A percentile compares a stretch with the other conserved stretches of the same genome.
Conservation (phyloP, 768 basidiomycete genomes). For the Trametes elegans region DNA sequence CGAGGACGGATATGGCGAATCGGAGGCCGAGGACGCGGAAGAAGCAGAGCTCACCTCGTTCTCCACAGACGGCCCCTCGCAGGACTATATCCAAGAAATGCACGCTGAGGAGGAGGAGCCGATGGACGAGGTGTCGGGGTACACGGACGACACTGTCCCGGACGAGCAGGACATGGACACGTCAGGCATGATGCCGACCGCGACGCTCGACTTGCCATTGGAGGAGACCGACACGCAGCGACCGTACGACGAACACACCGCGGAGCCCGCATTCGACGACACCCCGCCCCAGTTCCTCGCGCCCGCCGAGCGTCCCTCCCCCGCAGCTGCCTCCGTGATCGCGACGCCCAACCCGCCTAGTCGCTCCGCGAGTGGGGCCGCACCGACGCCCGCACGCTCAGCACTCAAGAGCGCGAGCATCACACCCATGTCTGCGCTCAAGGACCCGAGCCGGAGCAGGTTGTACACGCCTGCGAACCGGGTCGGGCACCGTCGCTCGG, state of each 20-base stretch:
- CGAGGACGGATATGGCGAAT: slow-evolving; percentile 45
- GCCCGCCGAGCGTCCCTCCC: slow-evolving; percentile 2
- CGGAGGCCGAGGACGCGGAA: slow-evolving; percentile 54
- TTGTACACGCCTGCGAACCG: slow-evolving; percentile 55
- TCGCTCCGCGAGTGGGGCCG: slow-evolving; percentile 16
- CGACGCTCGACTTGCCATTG: slow-evolving; percentile 17
- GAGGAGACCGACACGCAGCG: not conserved
- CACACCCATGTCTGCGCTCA: slow-evolving; percentile 59
- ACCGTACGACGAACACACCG: slow-evolving; percentile 2
- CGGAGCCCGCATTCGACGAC: slow-evolving; percentile 23
- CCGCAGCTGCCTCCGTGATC: not conserved
- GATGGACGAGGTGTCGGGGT: slow-evolving; percentile 12
- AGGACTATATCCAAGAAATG: slow-evolving; percentile 47
- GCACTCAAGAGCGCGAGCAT: slow-evolving; percentile 43
- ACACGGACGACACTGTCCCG: slow-evolving; percentile 42
- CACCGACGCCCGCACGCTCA: slow-evolving; percentile 37
- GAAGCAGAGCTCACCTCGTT: slow-evolving; percentile 70
- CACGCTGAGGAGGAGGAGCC: slow-evolving; percentile 32
- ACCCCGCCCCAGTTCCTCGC: slow-evolving; percentile 25
- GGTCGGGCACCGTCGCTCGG: slow-evolving; percentile 67
- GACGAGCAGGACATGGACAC: slow-evolving; percentile 37
- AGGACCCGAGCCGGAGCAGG: slow-evolving; percentile 46
- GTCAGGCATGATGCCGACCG: slow-evolving; percentile 21
- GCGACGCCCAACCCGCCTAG: slow-evolving; percentile 15
- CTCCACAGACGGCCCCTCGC: slow-evolving; percentile 60